phyloP scores from a whole-genome alignment of 805 yeast genomes.

The Metschnikowia vanudenii region DNA sequence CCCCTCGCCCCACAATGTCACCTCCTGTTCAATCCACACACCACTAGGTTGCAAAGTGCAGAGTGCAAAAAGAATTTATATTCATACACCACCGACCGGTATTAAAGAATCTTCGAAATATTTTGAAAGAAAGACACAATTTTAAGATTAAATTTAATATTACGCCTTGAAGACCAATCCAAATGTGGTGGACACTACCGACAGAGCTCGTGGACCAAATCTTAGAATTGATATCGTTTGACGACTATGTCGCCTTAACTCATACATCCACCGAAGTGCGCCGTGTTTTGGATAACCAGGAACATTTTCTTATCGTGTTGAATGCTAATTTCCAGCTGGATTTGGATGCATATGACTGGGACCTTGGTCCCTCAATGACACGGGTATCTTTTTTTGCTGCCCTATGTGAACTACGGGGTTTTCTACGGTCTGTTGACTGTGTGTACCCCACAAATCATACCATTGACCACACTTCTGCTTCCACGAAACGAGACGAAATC shows the following conservation, averaged over 20 bases:
- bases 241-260: constrained; percentile 16
- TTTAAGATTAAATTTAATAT: too few species aligned
- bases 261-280: constrained; percentile 13
- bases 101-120: not conserved
- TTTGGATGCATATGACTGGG: constrained; percentile 11
- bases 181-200: constrained; percentile 20
- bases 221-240: constrained; percentile 9
- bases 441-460: constrained; percentile 1
- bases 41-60: too few species aligned
- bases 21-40: too few species aligned
- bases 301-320: constrained; percentile 8
- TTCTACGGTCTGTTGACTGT: not conserved
- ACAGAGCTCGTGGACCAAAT: constrained; percentile 14
- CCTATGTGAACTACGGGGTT: not conserved
- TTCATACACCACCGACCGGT: not conserved
- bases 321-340: constrained; percentile 7
- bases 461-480: not conserved
- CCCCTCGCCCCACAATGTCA: too few species aligned
- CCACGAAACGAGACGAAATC: not conserved
- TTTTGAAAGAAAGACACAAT: too few species aligned
- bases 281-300: constrained; percentile 9
- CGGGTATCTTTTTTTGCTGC: not conserved
- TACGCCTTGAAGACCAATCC: not conserved
- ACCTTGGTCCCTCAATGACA: not conserved
- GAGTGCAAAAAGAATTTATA: not conserved